Evolutionary conservation across 306 rosid species (phyloP), one percentile per base, ranked within the genome.

Genomic region (Albizia julibrissin): DNA sequence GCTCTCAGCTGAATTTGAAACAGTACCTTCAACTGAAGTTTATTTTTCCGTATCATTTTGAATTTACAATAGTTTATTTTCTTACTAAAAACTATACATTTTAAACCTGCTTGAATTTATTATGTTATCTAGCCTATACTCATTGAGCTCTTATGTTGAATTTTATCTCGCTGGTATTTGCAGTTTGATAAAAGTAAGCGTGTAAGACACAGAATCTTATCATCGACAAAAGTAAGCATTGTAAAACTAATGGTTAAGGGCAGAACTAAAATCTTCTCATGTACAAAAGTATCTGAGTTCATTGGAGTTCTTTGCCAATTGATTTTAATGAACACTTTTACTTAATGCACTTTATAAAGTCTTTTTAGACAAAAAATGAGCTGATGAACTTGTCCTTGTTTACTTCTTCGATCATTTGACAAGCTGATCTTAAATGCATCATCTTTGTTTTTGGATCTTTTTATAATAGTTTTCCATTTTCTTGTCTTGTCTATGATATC

Each of bases 1-100:
- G 42, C 79, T 61, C 75, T 74, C 49, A 34, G 69, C 59, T 68
- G 77, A 74, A 72, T 19, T 66, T 42, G 73, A 43, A 74, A 59
- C n/a, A 40, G 64, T 47, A 3, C 47, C 46, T 34, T 73, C 31
- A 61, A 64, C 71, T 15, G 40, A 16, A 65, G 29, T 49, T 64
- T 68, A 70, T 3, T 2, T 16, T 2, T 2, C 11, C 10, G 52
- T 58, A 44, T 69, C 19, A 82, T 29, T 44, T 52, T 42, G 31
- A 56, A 12, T 69, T 71, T 8, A 15, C 3, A 22, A 11, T 13
- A 24, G 19, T 61, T 61, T 61, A 61, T 37, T 49, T 66, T 18
- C 27, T 50, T 9, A 67, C 37, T 3, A 19, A 68, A 58, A 76
- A 43, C 50, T 24, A 8, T 69, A 59, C 42, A 59, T 8, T 76